phyloP scores from a whole-genome alignment of 192 early-diverging fungal genomes.

The Entomortierella chlamydospora region DNA sequence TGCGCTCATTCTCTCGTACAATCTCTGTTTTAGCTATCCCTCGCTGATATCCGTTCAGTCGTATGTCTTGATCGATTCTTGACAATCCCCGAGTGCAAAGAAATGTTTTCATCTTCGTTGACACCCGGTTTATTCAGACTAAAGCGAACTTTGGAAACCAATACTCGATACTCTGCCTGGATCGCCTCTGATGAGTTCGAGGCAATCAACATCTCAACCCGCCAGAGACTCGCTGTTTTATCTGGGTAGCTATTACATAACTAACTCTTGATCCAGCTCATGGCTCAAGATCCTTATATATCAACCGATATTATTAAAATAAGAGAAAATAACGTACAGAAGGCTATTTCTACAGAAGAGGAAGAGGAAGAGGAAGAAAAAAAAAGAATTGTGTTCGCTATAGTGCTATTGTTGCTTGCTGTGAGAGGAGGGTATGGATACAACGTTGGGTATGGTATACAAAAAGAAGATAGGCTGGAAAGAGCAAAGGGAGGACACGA shows the following conservation, averaged over 20 bases:
- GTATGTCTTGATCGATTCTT: constrained; percentile 36
- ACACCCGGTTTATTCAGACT: constrained; percentile 33
- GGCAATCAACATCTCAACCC: constrained; percentile 33
- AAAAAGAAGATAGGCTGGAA: background rate
- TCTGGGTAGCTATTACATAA: constrained; percentile 11
- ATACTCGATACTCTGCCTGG: constrained; percentile 24
- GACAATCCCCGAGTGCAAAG: constrained; percentile 39
- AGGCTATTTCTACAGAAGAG: background rate
- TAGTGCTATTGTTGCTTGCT: background rate
- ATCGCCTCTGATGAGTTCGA: constrained; percentile 31
- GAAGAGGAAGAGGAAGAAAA: background rate
- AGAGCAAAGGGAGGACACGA: background rate
- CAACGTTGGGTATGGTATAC: constrained; percentile 7
- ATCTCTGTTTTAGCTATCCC: constrained; percentile 9
- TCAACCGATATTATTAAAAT: background rate
- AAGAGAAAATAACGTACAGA: background rate
- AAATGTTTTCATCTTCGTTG: constrained; percentile 11
- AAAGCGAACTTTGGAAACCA: constrained; percentile 11
- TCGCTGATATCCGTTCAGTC: constrained; percentile 39
- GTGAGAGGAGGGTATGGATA: background rate
- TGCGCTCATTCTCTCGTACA: background rate
- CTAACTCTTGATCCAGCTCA: background rate
- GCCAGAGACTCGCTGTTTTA: constrained; percentile 31
- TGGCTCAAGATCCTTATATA: background rate
- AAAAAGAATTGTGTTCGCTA: background rate